phyloP scores from a whole-genome alignment of 2,329 filamentous ascomycete species.

The Myriosclerotinia duriaeana region DNA sequence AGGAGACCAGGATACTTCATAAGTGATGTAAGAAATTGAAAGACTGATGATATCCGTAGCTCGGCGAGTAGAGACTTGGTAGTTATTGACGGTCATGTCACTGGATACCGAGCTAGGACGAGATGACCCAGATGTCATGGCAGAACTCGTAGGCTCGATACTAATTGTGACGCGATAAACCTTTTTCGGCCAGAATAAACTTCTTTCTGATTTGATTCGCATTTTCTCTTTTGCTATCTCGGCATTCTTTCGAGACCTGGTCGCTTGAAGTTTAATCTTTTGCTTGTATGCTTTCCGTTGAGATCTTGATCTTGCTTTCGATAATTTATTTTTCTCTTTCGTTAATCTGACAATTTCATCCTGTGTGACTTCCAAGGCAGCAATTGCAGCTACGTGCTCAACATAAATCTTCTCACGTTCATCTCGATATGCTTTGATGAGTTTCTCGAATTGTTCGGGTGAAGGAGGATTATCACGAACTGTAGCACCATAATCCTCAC shows the following conservation, averaged over 20 bases:
- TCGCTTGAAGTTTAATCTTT: slow-evolving; percentile 43
- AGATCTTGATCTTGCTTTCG: slow-evolving; percentile 33
- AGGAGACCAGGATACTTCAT: slow-evolving; percentile 47
- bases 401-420: slow-evolving; percentile 42
- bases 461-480: slow-evolving; percentile 29
- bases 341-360: slow-evolving; percentile 40
- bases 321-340: slow-evolving; percentile 41
- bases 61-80: slow-evolving; percentile 30
- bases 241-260: slow-evolving; percentile 42
- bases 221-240: slow-evolving; percentile 47
- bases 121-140: slow-evolving; percentile 46
- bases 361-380: slow-evolving; percentile 41
- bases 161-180: slow-evolving; percentile 52
- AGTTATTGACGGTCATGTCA: slow-evolving; percentile 32
- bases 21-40: slow-evolving; percentile 39
- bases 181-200: slow-evolving; percentile 51
- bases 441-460: slow-evolving; percentile 32
- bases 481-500: slow-evolving; percentile 35
- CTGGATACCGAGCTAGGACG: slow-evolving; percentile 48
- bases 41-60: slow-evolving; percentile 35
- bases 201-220: slow-evolving; percentile 47
- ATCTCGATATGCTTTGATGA: slow-evolving; percentile 33
- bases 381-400: slow-evolving; percentile 44
- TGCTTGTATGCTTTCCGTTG: slow-evolving; percentile 43
- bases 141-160: slow-evolving; percentile 49